Evolutionary conservation across 1,284 basidiomycete species (phyloP), one percentile per base, ranked within the genome.

Genomic region (Pseudozyma flocculosa): DNA sequence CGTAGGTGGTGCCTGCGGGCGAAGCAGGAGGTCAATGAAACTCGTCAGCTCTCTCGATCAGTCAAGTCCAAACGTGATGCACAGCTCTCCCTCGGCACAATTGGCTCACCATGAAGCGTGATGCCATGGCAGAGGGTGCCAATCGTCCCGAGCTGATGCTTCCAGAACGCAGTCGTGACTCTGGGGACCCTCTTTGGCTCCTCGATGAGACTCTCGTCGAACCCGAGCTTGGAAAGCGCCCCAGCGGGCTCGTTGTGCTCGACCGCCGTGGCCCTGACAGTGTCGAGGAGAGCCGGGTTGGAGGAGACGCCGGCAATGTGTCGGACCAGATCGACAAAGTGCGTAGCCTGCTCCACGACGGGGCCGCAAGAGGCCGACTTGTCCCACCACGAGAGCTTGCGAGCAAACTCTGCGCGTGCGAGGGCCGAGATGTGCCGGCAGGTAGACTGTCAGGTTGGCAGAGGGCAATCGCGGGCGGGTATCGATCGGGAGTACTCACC

Each of bases 281-380:
- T 55, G 10, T 57, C 52, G 14, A 54, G 32, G 11, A 61, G 17
- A 13, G 45, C 62, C 0, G 51, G 46, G 32, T 62, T 59, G 9
- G 22, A 21, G 13, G 40, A 43, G 29, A 14, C 24, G 17, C 63
- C 67, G 0, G 60, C 62, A 8, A 67, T 17, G 43, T 43, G 67
- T 17, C 64, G 60, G 21, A 68, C 60, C 4, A 77, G 61, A 39
- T 64, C 61, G 29, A 62, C 59, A 32, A 77, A 74, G 51, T 77
- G 75, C 14, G 75, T 77, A 0, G 68, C 74, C 51, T 77, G 74
- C 53, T 77, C 75, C 9, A 76, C 72, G 14, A 77, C 53, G 2
- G 67, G 74, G 19, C 72, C 75, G 43, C 75, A 75, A 0, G 62
- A 69, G 18, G 43, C 43, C 4, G 48, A 30, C 40, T 63, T 64